These are phyloP conservation scores for Peniophora sp. DNA, from an alignment of 1,284 basidiomycete genomes.

Conservation along the genomic window DNA sequence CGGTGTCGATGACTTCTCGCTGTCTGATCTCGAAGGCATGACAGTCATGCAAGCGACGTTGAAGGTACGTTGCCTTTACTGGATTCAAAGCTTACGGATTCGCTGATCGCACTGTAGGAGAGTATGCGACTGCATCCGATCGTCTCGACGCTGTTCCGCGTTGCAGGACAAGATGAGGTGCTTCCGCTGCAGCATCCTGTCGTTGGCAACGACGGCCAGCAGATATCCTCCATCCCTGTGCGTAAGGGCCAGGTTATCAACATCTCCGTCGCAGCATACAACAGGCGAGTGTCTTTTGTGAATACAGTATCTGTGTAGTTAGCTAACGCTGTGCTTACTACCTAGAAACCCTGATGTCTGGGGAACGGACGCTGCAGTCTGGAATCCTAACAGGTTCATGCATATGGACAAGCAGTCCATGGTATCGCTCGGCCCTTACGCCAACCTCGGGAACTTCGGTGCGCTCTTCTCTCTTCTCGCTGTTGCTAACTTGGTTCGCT, in stretches of 20 bases:
- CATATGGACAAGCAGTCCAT: constrained; percentile 23
- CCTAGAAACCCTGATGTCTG: constrained; percentile 30
- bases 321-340: too few relatives aligned
- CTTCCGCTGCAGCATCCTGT: constrained; percentile 31
- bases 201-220: constrained; percentile 19
- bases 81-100: neutral
- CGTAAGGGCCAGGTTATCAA: constrained; percentile 27
- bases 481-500: neutral
- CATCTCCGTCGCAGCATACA: constrained; percentile 21
- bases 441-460: constrained; percentile 31
- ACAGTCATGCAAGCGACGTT: constrained; percentile 8
- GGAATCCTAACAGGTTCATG: constrained; percentile 45
- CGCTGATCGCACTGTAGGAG: constrained; percentile 17
- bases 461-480: neutral
- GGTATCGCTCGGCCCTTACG: constrained; percentile 35
- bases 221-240: constrained; percentile 26
- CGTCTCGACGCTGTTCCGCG: constrained; percentile 19
- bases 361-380: constrained; percentile 40
- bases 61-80: constrained; percentile 3
- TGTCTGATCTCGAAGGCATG: constrained; percentile 52
- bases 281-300: constrained; percentile 20
- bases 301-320: too few relatives aligned
- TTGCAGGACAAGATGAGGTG: constrained; percentile 24
- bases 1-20: constrained; percentile 20
- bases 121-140: constrained; percentile 30